phyloP scores from a whole-genome alignment of 108 stramenopile genomes.

The Craspedostauros australis region DNA sequence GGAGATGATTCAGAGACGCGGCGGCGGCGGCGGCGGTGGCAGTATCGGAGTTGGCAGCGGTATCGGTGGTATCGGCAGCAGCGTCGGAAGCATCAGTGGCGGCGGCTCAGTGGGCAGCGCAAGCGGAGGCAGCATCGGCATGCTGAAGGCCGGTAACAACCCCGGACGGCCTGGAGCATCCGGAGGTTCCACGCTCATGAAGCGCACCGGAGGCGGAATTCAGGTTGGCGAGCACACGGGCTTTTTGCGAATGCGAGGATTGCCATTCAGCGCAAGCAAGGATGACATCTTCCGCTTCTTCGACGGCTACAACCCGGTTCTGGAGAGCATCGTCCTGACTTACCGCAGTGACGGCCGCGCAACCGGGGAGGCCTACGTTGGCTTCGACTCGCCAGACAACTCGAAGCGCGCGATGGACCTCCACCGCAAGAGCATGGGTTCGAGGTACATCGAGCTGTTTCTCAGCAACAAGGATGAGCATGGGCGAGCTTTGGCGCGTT shows the following conservation, averaged over 20 bases:
- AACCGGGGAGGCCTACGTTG: slow-evolving; percentile 91
- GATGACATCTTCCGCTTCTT: slow-evolving; percentile 89
- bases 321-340: slow-evolving; percentile 79
- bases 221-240: slow-evolving; percentile 90
- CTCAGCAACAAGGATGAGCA: slow-evolving; percentile 92
- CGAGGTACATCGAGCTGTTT: slow-evolving; percentile 93
- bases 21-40: slow-evolving; percentile 27
- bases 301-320: slow-evolving; percentile 66
- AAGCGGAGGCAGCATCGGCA: slow-evolving; percentile 24
- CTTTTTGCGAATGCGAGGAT: slow-evolving; percentile 85
- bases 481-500: slow-evolving; percentile 66
- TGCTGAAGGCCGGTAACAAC: slow-evolving; percentile 4
- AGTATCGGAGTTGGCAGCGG: slow-evolving; percentile 15
- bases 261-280: slow-evolving; percentile 87
- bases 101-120: slow-evolving; percentile 8
- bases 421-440: slow-evolving; percentile 85
- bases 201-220: slow-evolving; percentile 73
- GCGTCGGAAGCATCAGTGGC: slow-evolving; percentile 17
- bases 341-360: slow-evolving; percentile 89
- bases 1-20: too few species aligned
- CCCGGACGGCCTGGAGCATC: not conserved
- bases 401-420: slow-evolving; percentile 78
- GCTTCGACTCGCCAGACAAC: slow-evolving; percentile 73
- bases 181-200: slow-evolving; percentile 11
- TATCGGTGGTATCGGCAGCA: slow-evolving; percentile 25